Evolutionary conservation across 2,329 filamentous ascomycete genomes (phyloP), one percentile per base, ranked within the genome.

Genomic region (Aspergillus intermedius): DNA sequence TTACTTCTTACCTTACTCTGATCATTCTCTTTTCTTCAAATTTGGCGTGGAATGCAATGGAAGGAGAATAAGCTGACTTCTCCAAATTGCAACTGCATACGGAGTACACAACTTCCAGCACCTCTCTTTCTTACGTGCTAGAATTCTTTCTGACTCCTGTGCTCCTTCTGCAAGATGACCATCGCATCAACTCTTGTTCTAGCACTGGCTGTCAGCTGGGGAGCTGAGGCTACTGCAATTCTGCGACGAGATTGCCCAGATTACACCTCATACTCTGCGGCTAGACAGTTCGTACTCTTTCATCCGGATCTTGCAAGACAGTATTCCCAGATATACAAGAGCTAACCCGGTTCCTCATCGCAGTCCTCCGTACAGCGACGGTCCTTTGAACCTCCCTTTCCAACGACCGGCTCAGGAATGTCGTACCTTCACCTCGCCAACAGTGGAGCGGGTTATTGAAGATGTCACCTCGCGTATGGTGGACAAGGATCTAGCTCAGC

Each of bases 381-480:
- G 93, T 1, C 86, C 87, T 4, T 77, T 94, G 61, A 75, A 77
- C 46, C 77, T 98, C 1, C 90, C 93, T 0, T 97, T 82, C 68
- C 93, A 98, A 67, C 80, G 93, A 50, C 93, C 93, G 3, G 81
- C 84, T 28, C 74, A 76, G 48, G 79, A 82, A 65, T 98, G 93
- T 68, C 87, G 93, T 54, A 96, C 91, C 0, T 98, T 97, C 70
- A 80, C 83, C 48, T 96, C 91, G 1, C 81, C 86, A 21, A 78
- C 86, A 3, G 94, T 97, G 42, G 93, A 98, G 67, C 78, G 87
- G 61, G 87, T 96, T 45, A 96, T 98, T 53, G 68, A 82, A 25
- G 83, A 96, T 57, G 77, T 98, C 56, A 93, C 86, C 5, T 77
- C 80, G 23, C 84, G 82, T 46, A 87, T 98, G 73, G 78, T 84